Percentiles rank a stretch among this genome's conserved stretches.
These are phyloP conservation scores for Russula lepida DNA, from an alignment of 768 basidiomycete genomes.

Conservation along the genomic window DNA sequence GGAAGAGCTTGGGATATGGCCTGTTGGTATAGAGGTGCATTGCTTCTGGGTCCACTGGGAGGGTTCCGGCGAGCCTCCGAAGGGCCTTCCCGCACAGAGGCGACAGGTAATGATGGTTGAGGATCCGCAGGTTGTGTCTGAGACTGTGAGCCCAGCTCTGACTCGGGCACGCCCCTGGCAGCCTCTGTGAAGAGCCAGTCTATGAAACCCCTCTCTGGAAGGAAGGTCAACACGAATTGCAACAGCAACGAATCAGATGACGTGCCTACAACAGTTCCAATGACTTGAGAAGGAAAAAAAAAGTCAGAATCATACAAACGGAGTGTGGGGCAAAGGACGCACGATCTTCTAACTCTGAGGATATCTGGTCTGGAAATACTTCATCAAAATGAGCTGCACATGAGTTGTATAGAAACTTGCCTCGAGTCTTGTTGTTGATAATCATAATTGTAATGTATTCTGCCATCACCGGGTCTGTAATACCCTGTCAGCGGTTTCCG, in stretches of 20 bases:
- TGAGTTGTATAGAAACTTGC: slow-evolving; percentile 34
- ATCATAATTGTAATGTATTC: slow-evolving; percentile 95
- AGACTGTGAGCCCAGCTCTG: slow-evolving; percentile 21
- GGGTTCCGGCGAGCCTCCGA: slow-evolving; percentile 38
- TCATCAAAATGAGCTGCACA: slow-evolving; percentile 5
- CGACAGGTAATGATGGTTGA: slow-evolving; percentile 21
- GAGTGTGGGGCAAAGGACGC: slow-evolving; percentile 16
- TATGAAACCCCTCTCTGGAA: slow-evolving; percentile 70
- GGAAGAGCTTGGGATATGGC: slow-evolving; percentile 35
- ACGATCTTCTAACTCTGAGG: slow-evolving; percentile 81
- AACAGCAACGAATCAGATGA: slow-evolving; percentile 10
- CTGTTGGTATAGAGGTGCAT: slow-evolving; percentile 56
- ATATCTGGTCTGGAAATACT: slow-evolving; percentile 61
- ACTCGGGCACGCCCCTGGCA: slow-evolving; percentile 54
- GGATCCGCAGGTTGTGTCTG: slow-evolving; percentile 29
- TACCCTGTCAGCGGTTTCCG: not conserved
- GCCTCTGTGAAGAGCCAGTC: slow-evolving; percentile 84
- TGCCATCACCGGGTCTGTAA: slow-evolving; percentile 78
- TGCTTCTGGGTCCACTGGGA: slow-evolving; percentile 42
- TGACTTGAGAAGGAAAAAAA: slow-evolving; percentile 33
- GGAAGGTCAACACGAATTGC: slow-evolving; percentile 9
- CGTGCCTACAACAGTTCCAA: slow-evolving; percentile 78
- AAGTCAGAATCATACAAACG: not conserved
- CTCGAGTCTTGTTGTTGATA: slow-evolving; percentile 80
- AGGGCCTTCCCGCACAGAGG: slow-evolving; percentile 24